Percentiles rank a stretch among this genome's conserved stretches.
phyloP scores from a whole-genome alignment of 164 flowering plant genomes.

The Tetrastigma voinierianum region DNA sequence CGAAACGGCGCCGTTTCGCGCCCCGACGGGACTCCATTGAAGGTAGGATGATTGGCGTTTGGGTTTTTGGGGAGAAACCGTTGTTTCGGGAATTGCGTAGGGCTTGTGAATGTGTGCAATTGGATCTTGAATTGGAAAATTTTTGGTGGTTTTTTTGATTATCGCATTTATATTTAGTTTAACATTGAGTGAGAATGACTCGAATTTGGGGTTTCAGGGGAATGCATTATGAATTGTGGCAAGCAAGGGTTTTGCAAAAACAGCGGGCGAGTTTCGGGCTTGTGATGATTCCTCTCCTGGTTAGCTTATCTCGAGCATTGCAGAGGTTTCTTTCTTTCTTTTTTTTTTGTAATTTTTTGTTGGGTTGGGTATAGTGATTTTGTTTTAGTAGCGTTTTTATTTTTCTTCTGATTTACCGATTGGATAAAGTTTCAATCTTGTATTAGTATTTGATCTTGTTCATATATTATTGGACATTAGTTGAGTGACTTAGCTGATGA shows the following conservation, averaged over 20 bases:
- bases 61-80: neutral
- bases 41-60: neutral
- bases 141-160: neutral
- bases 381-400: no score
- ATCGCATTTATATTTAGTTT: no score
- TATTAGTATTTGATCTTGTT: no score
- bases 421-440: no score
- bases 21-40: neutral
- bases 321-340: neutral
- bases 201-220: slow-evolving; percentile 21
- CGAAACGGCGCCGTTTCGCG: neutral
- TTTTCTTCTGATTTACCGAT: no score
- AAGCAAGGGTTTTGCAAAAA: slow-evolving; percentile 19
- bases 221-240: slow-evolving; percentile 24
- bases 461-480: no score
- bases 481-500: no score
- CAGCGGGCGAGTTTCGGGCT: slow-evolving; percentile 16
- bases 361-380: neutral
- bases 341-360: neutral
- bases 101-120: slow-evolving; percentile 9
- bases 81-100: neutral
- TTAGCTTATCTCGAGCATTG: slow-evolving; percentile 6
- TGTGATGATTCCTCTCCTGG: slow-evolving; percentile 24
- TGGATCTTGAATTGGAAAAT: neutral
- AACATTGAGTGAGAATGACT: neutral